Conservation (phyloP, 2,329 filamentous ascomycete genomes). For the Phaeosphaeriaceae sp. region DNA sequence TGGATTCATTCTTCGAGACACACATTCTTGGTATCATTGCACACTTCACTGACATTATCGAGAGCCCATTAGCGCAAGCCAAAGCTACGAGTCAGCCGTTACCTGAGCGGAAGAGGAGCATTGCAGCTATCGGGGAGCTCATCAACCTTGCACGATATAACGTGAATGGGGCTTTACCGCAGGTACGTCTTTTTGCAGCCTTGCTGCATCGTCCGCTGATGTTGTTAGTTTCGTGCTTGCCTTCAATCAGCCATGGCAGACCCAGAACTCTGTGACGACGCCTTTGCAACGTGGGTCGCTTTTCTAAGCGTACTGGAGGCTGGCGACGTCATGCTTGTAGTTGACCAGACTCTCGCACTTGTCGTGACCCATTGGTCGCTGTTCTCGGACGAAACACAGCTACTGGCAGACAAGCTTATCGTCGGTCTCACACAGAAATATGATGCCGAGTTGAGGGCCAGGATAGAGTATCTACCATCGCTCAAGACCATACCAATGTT, state of each 20-base stretch:
- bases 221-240: conserved; percentile 81
- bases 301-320: conserved; percentile 75
- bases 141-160: conserved; percentile 77
- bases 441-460: conserved; percentile 66
- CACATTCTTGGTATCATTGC: conserved; percentile 89
- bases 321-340: conserved; percentile 78
- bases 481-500: conserved; percentile 75
- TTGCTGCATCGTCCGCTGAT: conserved; percentile 26
- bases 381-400: conserved; percentile 69
- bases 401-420: conserved; percentile 70
- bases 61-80: conserved; percentile 62
- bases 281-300: conserved; percentile 84
- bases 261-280: conserved; percentile 75
- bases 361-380: conserved; percentile 80
- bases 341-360: conserved; percentile 90
- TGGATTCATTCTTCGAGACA: conserved; percentile 79
- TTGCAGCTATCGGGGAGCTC: conserved; percentile 88
- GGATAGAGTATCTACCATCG: conserved; percentile 80
- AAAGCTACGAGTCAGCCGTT: conserved; percentile 59
- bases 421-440: conserved; percentile 71
- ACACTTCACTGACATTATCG: conserved; percentile 79
- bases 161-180: conserved; percentile 81
- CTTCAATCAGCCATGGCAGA: conserved; percentile 83
- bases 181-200: conserved; percentile 63
- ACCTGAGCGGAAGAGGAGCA: conserved; percentile 77